Percentiles rank a stretch among this genome's conserved stretches.
phyloP scores from a whole-genome alignment of 2,329 filamentous ascomycete genomes.

The Metarhizium brunneum region DNA sequence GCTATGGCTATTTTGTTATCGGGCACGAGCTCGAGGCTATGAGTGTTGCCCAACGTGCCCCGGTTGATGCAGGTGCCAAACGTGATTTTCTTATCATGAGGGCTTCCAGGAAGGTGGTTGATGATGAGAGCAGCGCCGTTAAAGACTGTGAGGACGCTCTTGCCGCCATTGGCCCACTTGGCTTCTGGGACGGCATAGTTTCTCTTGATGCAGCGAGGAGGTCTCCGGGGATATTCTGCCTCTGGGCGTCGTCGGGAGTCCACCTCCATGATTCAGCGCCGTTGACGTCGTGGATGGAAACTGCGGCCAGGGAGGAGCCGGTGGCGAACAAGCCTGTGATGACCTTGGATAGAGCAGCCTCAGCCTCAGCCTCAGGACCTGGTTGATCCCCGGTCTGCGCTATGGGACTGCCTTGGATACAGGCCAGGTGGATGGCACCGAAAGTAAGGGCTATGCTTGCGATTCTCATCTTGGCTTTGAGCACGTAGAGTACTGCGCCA shows the following conservation, averaged over 20 bases:
- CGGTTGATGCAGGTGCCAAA: constrained; percentile 2
- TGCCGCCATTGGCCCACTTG: constrained; percentile 1
- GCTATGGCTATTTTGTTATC: constrained; percentile 2
- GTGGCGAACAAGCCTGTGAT: background rate
- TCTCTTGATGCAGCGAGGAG: background rate
- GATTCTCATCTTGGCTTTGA: no score
- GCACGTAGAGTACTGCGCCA: no score
- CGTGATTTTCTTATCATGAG: background rate
- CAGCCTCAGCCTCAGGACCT: no score
- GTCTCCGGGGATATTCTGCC: background rate
- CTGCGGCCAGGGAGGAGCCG: background rate
- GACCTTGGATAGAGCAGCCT: background rate
- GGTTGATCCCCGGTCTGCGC: no score
- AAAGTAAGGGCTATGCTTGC: no score
- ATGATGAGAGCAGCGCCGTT: background rate
- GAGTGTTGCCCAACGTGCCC: background rate
- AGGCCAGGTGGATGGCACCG: no score
- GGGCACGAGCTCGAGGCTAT: background rate
- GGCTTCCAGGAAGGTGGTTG: background rate
- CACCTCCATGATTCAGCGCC: constrained; percentile 1
- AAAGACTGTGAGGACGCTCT: background rate
- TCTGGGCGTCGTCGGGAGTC: background rate
- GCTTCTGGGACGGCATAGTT: background rate
- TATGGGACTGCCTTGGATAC: no score
- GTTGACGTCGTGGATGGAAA: background rate